These are phyloP conservation scores for Pinus tabuliformis DNA, from an alignment of 75 land plant species.

Conservation along the genomic window DNA sequence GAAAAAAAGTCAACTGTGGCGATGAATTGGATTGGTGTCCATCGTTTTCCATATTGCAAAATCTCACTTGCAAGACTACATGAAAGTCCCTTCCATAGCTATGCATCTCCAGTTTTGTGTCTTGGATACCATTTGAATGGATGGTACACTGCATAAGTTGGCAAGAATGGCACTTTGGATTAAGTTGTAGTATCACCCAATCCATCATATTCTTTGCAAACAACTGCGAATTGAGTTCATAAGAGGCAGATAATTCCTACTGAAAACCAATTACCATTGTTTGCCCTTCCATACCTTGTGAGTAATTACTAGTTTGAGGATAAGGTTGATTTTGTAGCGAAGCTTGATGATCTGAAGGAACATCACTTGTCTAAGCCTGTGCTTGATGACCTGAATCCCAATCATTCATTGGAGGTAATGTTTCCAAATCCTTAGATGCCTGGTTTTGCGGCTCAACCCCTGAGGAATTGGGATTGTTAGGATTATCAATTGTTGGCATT, in stretches of 20 bases:
- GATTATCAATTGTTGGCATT: too few species aligned
- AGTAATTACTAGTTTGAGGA: not conserved
- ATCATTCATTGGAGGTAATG: not conserved
- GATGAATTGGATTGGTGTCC: too few species aligned
- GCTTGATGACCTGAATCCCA: not conserved
- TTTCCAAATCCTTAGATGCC: not conserved
- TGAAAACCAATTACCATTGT: not conserved
- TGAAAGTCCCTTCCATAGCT: constrained; percentile 35
- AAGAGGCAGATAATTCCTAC: not conserved
- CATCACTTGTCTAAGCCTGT: not conserved
- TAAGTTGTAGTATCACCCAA: constrained; percentile 32
- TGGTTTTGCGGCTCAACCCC: not conserved
- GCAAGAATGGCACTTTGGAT: constrained; percentile 29
- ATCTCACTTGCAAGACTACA: constrained; percentile 41
- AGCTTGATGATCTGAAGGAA: not conserved
- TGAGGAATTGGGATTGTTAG: not conserved
- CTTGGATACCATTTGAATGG: constrained; percentile 47
- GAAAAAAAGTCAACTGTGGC: constrained; percentile 18
- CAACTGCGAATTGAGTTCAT: constrained; percentile 5
- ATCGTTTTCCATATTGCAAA: not conserved
- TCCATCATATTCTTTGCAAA: constrained; percentile 9
- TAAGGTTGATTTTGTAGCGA: not conserved
- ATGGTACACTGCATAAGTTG: constrained; percentile 32
- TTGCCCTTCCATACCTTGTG: not conserved
- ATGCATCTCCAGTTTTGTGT: constrained; percentile 45